A percentile compares a stretch with the other conserved stretches of the same genome.
phyloP scores from a whole-genome alignment of 805 yeast species.

The Metschnikowia borealis region DNA sequence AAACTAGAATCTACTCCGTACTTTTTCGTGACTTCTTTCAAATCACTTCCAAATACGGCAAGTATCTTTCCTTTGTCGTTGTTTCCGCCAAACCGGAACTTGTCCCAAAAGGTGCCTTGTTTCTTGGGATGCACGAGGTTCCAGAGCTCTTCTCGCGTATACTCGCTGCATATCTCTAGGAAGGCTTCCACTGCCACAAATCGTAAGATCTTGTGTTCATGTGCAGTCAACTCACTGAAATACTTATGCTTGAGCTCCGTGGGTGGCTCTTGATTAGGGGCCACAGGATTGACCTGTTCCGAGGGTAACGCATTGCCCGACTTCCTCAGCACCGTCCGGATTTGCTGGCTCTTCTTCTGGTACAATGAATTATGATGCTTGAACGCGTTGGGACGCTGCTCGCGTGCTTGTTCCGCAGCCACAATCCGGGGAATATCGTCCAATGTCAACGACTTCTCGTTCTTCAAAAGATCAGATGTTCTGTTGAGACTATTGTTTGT shows the following conservation, averaged over 20 bases:
- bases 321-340: conserved; percentile 16
- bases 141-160: conserved; percentile 34
- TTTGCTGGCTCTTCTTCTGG: conserved; percentile 27
- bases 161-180: conserved; percentile 27
- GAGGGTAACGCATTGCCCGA: conserved; percentile 7
- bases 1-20: conserved; percentile 80
- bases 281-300: conserved; percentile 10
- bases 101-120: conserved; percentile 50
- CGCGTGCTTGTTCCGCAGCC: conserved; percentile 94
- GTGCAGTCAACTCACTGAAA: conserved; percentile 58
- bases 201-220: conserved; percentile 56
- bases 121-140: conserved; percentile 42
- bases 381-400: conserved; percentile 87
- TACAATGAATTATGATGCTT: conserved; percentile 62
- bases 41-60: conserved; percentile 72
- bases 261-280: background rate
- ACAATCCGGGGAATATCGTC: conserved; percentile 97
- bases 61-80: conserved; percentile 23
- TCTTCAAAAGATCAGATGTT: conserved; percentile 66
- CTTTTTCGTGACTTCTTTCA: conserved; percentile 63
- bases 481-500: conserved; percentile 44
- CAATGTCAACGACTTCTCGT: conserved; percentile 80
- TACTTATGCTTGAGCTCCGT: conserved; percentile 31
- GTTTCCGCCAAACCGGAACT: conserved; percentile 37
- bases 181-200: conserved; percentile 57